Conservation (phyloP, 1,284 basidiomycete genomes). For the Gymnopus androsaceus region DNA sequence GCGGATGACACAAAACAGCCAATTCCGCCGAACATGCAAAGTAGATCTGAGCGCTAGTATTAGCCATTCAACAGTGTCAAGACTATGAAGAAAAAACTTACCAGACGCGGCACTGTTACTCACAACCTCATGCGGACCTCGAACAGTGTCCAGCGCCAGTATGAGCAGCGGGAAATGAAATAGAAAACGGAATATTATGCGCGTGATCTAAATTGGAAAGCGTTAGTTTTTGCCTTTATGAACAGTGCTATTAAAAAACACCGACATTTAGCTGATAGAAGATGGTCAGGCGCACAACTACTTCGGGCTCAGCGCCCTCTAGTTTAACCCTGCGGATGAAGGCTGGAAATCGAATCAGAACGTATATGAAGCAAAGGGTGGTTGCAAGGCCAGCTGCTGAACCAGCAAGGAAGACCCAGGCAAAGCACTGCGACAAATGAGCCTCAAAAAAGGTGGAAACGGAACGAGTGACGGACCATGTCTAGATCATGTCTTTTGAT, state of each 20-base stretch:
- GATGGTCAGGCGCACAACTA: conserved; percentile 67
- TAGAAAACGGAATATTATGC: conserved; percentile 69
- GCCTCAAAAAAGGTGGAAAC: neutral
- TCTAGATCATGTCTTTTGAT: conserved; percentile 56
- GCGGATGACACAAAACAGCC: conserved; percentile 75
- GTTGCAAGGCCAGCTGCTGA: conserved; percentile 62
- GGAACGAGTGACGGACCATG: conserved; percentile 41
- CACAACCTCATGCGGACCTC: conserved; percentile 49
- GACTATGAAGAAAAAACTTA: conserved; percentile 47
- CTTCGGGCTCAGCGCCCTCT: conserved; percentile 68
- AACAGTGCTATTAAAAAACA: conserved; percentile 13
- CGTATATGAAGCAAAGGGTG: conserved; percentile 66
- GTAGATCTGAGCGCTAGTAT: conserved; percentile 48
- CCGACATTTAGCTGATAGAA: conserved; percentile 78
- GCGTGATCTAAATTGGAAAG: conserved; percentile 45
- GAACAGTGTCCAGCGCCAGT: conserved; percentile 62
- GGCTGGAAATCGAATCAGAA: conserved; percentile 63
- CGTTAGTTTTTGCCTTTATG: neutral
- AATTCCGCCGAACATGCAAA: conserved; percentile 66
- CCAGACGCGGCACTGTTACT: conserved; percentile 16
- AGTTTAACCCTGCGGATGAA: conserved; percentile 69
- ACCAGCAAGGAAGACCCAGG: conserved; percentile 72
- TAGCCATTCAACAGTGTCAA: conserved; percentile 12
- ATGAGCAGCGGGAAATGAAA: conserved; percentile 67
- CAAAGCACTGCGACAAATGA: conserved; percentile 47